A percentile compares a stretch with the other conserved stretches of the same genome.
Conservation (phyloP, 2,329 filamentous ascomycete genomes). For the Chaetomium olivaceum region DNA sequence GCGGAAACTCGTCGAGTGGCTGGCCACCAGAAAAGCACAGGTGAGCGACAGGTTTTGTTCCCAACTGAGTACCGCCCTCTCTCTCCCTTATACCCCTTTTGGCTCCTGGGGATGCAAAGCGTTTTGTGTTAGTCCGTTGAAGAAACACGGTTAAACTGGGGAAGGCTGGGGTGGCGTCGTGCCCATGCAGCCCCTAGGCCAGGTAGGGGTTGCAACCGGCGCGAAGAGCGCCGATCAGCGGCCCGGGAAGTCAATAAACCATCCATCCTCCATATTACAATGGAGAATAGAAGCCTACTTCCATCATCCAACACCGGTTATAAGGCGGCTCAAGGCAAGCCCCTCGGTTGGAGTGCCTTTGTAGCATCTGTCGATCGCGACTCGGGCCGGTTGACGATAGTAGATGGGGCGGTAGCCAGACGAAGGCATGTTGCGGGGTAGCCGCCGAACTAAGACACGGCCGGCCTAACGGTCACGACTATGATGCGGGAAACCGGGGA, state of each 20-base stretch:
- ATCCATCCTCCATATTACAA: background rate
- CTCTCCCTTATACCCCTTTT: background rate
- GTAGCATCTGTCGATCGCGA: background rate
- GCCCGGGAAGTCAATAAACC: background rate
- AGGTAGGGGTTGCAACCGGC: background rate
- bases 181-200: background rate
- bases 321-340: background rate
- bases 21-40: background rate
- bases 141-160: background rate
- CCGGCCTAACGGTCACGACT: background rate
- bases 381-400: background rate
- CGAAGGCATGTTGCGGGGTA: background rate
- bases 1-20: background rate
- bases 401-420: background rate
- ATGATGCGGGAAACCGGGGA: background rate
- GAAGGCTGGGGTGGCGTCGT: background rate
- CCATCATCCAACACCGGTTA: background rate
- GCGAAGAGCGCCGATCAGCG: background rate
- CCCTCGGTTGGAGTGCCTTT: background rate
- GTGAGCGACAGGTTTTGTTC: background rate
- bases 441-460: background rate
- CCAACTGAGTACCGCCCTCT: background rate
- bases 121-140: too few species aligned
- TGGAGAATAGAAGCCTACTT: background rate
- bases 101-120: background rate